Conservation (phyloP, 2,329 filamentous ascomycete genomes). For the Septoria linicola region DNA sequence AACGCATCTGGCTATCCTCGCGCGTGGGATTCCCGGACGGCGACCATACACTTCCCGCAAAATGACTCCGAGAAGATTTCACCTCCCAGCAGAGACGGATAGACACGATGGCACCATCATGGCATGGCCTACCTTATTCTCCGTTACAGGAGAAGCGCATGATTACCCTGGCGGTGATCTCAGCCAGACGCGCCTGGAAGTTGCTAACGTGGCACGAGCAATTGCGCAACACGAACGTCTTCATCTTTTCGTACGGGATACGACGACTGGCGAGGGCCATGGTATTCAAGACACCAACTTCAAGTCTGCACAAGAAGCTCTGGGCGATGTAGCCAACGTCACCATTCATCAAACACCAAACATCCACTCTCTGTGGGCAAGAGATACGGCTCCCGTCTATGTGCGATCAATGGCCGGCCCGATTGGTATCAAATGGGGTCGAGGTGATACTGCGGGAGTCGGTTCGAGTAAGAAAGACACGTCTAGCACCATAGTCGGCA, state of each 20-base stretch:
- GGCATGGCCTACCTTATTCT: conserved; percentile 14
- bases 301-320: conserved; percentile 2
- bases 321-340: conserved; percentile 12
- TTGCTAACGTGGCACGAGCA: conserved; percentile 12
- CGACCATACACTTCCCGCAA: background rate
- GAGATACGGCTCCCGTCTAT: conserved; percentile 25
- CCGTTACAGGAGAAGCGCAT: conserved; percentile 8
- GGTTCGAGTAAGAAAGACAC: conserved; percentile 3
- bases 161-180: conserved; percentile 10
- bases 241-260: conserved; percentile 13
- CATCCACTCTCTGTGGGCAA: conserved; percentile 21
- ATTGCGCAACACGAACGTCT: conserved; percentile 18
- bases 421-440: conserved; percentile 10
- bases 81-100: conserved; percentile 16
- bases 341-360: conserved; percentile 12
- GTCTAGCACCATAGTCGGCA: conserved; percentile 15
- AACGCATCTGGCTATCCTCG: no score
- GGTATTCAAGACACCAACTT: conserved; percentile 2
- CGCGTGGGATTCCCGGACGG: background rate
- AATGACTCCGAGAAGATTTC: conserved; percentile 3
- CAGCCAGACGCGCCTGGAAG: conserved; percentile 6
- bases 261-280: background rate
- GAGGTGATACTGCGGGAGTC: conserved; percentile 12
- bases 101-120: conserved; percentile 18
- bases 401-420: conserved; percentile 14